Evolutionary conservation across 192 early-diverging fungal genomes (phyloP), one percentile per base, ranked within the genome.

Genomic region (Entomortierella chlamydospora): DNA sequence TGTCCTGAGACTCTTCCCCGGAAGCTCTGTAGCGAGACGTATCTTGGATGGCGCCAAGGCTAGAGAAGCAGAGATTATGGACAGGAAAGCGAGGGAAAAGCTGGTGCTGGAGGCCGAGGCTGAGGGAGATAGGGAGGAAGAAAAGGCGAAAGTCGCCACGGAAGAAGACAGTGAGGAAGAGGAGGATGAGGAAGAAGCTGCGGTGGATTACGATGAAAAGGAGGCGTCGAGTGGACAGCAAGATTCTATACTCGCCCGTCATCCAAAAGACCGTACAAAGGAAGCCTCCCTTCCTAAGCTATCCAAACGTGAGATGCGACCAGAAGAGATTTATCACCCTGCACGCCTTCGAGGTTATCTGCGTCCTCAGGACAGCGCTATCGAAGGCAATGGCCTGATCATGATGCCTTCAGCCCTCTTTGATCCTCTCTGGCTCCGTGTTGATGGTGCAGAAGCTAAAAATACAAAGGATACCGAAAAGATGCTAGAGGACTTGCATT

Each of bases 391-490:
- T 39, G 63, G 73, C 6, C 39, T 82, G 45, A 58, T 49, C n/a
- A 76, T 76, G 81, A 42, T 82, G 50, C 68, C 81, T 8, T 18
- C 64, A 2, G 57, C 72, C 2, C 13, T 82, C 42, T 82, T 82
- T 68, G 81, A 82, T 54, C 81, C 72, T 17, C 69, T 82, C 52
- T 82, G 81, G 81, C 53, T 82, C 20, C 68, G 73, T 37, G 37
- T 50, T 1, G 72, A 82, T 51, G 2, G 25, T 5, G 41, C 15
- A 53, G 68, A 76, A 64, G 15, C 28, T 12, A 66, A 64, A 43
- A 28, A 43, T 22, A 41, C 45, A 11, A 29, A 13, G 6, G 67
- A 78, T 28, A 26, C 43, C 1, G 74, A 78, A 23, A 37, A 10
- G 18, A 69, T 78, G 66, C 23, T 78, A 18, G 47, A 69, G 5